Evolutionary conservation across 805 yeast genomes (phyloP).

Genomic region (Dipodascopsis uninucleata): DNA sequence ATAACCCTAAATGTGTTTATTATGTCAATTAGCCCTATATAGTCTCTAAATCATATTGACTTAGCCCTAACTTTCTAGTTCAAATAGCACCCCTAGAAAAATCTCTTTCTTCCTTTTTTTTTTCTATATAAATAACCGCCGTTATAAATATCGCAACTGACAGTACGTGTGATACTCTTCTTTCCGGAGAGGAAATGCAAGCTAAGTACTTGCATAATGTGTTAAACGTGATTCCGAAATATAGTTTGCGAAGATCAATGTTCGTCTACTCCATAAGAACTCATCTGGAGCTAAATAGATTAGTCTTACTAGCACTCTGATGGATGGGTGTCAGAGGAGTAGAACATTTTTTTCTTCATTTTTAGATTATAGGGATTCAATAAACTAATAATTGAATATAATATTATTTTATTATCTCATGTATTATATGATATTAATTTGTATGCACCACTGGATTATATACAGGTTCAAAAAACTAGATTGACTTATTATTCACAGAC

Average conservation of each 20-base stretch:
- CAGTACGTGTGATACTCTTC: too few species aligned
- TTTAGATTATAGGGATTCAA: neutral
- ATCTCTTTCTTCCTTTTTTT: too few species aligned
- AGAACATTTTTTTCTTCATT: slow-evolving; percentile 12
- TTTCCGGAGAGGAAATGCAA: too few species aligned
- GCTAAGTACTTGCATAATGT: too few species aligned
- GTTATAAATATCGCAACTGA: too few species aligned
- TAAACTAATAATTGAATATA: slow-evolving; percentile 4
- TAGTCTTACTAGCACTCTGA: slow-evolving; percentile 11
- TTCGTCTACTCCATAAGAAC: slow-evolving; percentile 24
- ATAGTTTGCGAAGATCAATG: slow-evolving; percentile 14
- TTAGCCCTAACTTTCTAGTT: too few species aligned
- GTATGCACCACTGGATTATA: neutral
- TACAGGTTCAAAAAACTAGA: neutral
- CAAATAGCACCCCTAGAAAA: too few species aligned
- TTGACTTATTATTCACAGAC: neutral
- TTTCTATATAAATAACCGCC: too few species aligned
- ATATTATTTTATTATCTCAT: slow-evolving; percentile 11
- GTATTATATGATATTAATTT: slow-evolving; percentile 12
- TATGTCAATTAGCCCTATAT: too few species aligned
- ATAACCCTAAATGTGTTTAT: too few species aligned
- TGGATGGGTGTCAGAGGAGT: slow-evolving; percentile 31
- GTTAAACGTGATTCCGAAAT: too few species aligned
- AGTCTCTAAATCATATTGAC: too few species aligned
- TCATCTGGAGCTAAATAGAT: slow-evolving; percentile 22